Conservation (phyloP, 2,329 filamentous ascomycete genomes). For the Epichloe bromicola region DNA sequence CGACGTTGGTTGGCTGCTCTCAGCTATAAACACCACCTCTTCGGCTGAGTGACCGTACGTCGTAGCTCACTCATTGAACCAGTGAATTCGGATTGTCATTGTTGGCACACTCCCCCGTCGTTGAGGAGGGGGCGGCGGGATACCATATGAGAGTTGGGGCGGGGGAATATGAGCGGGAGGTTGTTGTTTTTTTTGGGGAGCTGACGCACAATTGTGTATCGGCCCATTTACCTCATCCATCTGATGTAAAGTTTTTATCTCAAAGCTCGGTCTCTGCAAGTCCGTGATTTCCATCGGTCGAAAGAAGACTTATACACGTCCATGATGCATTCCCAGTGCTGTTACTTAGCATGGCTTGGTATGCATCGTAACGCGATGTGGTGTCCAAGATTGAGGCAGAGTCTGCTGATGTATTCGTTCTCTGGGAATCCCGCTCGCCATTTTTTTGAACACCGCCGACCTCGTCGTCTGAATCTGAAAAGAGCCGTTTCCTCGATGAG, state of each 20-base stretch:
- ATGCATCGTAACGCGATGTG: constrained; percentile 18
- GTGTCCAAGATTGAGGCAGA: constrained; percentile 11
- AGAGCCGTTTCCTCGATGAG: not conserved
- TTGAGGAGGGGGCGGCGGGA: not conserved
- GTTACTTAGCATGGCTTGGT: constrained; percentile 19
- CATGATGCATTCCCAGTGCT: constrained; percentile 14
- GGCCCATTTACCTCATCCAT: not conserved
- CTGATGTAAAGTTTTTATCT: not conserved
- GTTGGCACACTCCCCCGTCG: not conserved
- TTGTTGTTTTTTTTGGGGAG: too few relatives aligned
- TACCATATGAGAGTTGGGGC: not conserved
- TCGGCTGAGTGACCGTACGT: not conserved
- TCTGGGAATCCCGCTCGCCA: constrained; percentile 1
- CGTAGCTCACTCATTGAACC: not conserved
- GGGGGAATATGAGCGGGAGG: too few relatives aligned
- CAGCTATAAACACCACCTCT: not conserved
- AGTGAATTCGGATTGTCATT: too few relatives aligned
- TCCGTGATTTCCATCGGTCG: constrained; percentile 21
- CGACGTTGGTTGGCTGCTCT: not conserved
- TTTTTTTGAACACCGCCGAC: not conserved
- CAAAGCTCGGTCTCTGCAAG: constrained; percentile 20
- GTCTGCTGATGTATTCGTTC: not conserved
- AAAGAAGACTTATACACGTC: constrained; percentile 21
- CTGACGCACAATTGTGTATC: not conserved
- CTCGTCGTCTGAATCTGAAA: not conserved